phyloP scores from a whole-genome alignment of 139 green algal genomes.

The Volvox reticuliferus region DNA sequence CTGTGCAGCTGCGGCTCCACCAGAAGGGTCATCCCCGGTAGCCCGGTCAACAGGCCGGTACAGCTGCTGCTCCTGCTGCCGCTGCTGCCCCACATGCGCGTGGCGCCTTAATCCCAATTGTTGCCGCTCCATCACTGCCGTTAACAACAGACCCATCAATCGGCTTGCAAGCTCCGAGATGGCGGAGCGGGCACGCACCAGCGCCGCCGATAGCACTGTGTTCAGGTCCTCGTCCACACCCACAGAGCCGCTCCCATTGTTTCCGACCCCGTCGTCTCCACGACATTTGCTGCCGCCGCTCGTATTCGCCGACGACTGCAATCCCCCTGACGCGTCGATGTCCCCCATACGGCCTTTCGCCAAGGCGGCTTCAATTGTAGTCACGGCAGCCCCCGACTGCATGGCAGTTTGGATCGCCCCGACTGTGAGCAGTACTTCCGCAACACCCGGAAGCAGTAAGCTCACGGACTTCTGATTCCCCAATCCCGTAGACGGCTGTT shows the following conservation, averaged over 20 bases:
- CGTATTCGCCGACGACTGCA: background rate
- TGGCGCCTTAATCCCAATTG: background rate
- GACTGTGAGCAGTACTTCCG: background rate
- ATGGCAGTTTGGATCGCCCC: background rate
- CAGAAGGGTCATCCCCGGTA: too few species aligned
- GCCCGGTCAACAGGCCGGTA: too few species aligned
- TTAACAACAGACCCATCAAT: constrained; percentile 22
- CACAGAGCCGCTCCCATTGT: background rate
- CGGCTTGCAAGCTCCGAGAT: background rate
- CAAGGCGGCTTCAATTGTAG: too few species aligned
- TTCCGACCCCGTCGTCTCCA: background rate
- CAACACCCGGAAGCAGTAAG: background rate
- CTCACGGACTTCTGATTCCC: background rate
- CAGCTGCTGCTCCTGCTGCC: background rate
- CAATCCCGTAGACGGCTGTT: background rate
- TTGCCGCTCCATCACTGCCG: background rate
- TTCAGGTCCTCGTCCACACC: background rate
- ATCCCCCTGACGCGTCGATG: background rate
- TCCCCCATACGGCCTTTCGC: too few species aligned
- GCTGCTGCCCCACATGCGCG: background rate
- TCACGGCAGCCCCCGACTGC: background rate
- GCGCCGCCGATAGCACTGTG: background rate
- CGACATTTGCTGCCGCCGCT: background rate
- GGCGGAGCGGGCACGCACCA: background rate
- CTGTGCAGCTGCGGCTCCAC: too few species aligned